phyloP scores from a whole-genome alignment of 441 rosid genomes.

The Codiaeum variegatum region DNA sequence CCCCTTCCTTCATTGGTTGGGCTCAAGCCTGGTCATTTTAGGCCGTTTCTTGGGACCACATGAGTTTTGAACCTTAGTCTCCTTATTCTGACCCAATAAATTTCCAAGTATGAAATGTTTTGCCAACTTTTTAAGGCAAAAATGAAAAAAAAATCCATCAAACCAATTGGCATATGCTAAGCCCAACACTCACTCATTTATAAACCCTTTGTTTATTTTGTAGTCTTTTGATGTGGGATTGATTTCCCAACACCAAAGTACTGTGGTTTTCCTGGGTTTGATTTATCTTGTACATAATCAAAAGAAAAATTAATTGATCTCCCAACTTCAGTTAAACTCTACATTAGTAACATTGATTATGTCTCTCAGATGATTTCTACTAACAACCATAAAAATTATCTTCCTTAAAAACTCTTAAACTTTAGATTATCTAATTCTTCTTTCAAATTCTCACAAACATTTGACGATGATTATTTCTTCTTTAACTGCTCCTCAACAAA shows the following conservation, averaged over 20 bases:
- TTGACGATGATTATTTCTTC: background rate
- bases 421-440: constrained; percentile 8
- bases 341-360: constrained; percentile 23
- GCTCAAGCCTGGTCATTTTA: too few species aligned
- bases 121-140: too few species aligned
- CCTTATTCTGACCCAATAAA: too few species aligned
- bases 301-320: constrained; percentile 25
- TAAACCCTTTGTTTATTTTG: too few species aligned
- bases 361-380: constrained; percentile 13
- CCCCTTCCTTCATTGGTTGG: too few species aligned
- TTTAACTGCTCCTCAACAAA: constrained; percentile 12
- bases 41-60: too few species aligned
- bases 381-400: constrained; percentile 20
- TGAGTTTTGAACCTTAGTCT: too few species aligned
- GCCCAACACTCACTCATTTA: too few species aligned
- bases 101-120: too few species aligned
- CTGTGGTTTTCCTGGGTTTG: constrained; percentile 36
- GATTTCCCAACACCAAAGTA: constrained; percentile 24
- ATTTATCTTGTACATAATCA: constrained; percentile 24
- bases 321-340: constrained; percentile 24
- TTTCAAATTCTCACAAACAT: background rate
- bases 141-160: too few species aligned
- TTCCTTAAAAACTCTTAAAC: constrained; percentile 16
- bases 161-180: too few species aligned
- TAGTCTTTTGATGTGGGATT: too few species aligned